phyloP scores from a whole-genome alignment of 1,284 basidiomycete genomes.

The Schizophyllum amplum region DNA sequence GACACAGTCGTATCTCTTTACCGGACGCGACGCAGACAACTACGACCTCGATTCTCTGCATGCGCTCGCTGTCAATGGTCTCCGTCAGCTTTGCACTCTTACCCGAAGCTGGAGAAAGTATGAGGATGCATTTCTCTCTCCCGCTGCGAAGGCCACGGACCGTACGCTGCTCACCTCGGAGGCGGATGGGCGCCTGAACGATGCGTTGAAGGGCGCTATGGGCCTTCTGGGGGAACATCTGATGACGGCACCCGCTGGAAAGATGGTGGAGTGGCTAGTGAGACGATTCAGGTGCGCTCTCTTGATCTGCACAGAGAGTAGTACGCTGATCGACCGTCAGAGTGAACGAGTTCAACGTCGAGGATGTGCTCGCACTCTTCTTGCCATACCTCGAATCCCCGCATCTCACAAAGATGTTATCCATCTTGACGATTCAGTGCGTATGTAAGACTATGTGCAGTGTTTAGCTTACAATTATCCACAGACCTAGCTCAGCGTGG shows the following conservation, averaged over 20 bases:
- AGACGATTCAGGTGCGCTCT: constrained; percentile 75
- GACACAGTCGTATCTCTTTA: constrained; percentile 80
- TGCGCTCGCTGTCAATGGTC: constrained; percentile 77
- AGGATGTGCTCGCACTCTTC: constrained; percentile 75
- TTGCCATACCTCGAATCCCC: constrained; percentile 93
- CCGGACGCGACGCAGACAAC: constrained; percentile 67
- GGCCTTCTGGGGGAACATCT: constrained; percentile 73
- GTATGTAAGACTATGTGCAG: constrained; percentile 18
- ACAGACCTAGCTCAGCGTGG: constrained; percentile 45
- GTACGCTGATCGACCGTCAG: constrained; percentile 34
- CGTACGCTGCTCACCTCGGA: constrained; percentile 72
- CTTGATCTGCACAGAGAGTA: not conserved
- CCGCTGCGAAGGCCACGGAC: constrained; percentile 69
- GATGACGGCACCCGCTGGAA: constrained; percentile 75
- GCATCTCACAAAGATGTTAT: constrained; percentile 91
- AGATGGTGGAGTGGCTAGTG: constrained; percentile 95
- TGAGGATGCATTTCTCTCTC: constrained; percentile 78
- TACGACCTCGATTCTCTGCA: constrained; percentile 87
- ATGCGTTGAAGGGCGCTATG: constrained; percentile 57
- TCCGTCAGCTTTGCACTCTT: constrained; percentile 67
- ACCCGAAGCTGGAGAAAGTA: constrained; percentile 59
- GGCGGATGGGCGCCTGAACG: constrained; percentile 56
- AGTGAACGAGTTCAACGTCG: constrained; percentile 90
- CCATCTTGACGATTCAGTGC: constrained; percentile 74
- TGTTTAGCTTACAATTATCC: constrained; percentile 5